Conservation (phyloP, 495 filamentous ascomycete genomes). For the Talaromyces proteolyticus region DNA sequence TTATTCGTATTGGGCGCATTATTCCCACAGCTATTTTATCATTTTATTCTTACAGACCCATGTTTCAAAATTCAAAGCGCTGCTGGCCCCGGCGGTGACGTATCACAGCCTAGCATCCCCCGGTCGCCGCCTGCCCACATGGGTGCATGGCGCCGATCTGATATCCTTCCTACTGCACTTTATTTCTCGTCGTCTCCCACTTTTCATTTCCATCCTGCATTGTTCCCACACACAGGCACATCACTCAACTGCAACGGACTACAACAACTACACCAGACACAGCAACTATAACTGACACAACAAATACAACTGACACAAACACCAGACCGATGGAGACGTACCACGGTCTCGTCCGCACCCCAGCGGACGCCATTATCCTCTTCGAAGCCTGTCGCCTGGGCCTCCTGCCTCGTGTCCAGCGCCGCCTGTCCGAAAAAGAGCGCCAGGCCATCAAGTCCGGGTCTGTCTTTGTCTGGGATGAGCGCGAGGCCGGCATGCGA, state of each 20-base stretch:
- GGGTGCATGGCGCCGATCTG: not conserved
- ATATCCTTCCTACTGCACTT: not conserved
- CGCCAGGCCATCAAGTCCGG: conserved; percentile 89
- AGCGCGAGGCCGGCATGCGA: conserved; percentile 96
- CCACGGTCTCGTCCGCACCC: conserved; percentile 84
- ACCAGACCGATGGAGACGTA: conserved; percentile 85
- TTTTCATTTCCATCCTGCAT: not conserved
- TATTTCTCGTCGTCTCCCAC: not conserved
- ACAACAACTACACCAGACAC: not conserved
- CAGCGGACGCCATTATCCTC: conserved; percentile 90
- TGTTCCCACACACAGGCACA: not conserved
- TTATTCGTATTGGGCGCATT: not conserved
- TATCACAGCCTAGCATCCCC: not conserved
- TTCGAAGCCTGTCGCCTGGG: conserved; percentile 95
- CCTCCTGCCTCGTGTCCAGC: conserved; percentile 83
- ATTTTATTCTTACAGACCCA: too few relatives aligned
- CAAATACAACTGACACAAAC: not conserved
- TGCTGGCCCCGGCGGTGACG: not conserved
- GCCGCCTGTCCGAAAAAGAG: conserved; percentile 93
- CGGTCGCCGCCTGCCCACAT: not conserved
- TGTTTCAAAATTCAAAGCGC: too few relatives aligned
- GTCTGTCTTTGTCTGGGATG: conserved; percentile 98
- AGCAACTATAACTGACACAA: not conserved
- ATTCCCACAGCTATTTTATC: too few relatives aligned
- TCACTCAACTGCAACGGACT: not conserved